Base-by-base conservation (phyloP, 805 yeast genomes). In the Saccharomycopsis vini region DNA sequence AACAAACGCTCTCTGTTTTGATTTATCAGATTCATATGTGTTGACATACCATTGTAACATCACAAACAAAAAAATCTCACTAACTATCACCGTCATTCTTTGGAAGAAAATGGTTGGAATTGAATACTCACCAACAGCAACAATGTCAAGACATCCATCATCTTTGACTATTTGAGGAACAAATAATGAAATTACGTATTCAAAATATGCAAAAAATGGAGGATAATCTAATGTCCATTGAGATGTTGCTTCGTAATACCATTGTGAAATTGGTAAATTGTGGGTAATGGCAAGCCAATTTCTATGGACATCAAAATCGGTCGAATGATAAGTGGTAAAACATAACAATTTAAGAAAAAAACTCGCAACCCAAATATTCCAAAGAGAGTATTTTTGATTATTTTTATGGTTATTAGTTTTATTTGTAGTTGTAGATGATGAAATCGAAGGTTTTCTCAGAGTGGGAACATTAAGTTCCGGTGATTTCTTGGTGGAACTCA, bases 171-270 rank as follows among this genome's bases (percentile, higher is more conserved):
- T 23, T 2, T 53, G 40, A 0, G 95, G 95, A 1, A 83, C 90
- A 44, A 84, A 69, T 41, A 70, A 79, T 0, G 95, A 70, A 39
- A 92, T 59, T 2, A 71, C 18, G 84, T 88, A 87, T 61, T 92
- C 98, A 54, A 92, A 90, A 62, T 87, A 89, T 0, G 98, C 98
- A 62, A 92, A 92, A 55, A 88, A 85, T 0, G 99, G 99, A 9
- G 99, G 98, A 62, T 90, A 92, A 61, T 92, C 98, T 33, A 92
- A 65, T 0, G 97, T 92, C 97, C 97, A 92, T 57, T 83, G 88
- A 36, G 76, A 73, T 0, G 86, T 77, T 38, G 68, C 61, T 51
- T 92, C 95, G 34, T 69, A 59, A 58, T 92, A 92, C 99, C 99
- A 92, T 43, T 81, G 59, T 13, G 63, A 63, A 15, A 89, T 39